Evolutionary conservation across 768 basidiomycete species (phyloP).

Genomic region (Tricholoma matsutake): DNA sequence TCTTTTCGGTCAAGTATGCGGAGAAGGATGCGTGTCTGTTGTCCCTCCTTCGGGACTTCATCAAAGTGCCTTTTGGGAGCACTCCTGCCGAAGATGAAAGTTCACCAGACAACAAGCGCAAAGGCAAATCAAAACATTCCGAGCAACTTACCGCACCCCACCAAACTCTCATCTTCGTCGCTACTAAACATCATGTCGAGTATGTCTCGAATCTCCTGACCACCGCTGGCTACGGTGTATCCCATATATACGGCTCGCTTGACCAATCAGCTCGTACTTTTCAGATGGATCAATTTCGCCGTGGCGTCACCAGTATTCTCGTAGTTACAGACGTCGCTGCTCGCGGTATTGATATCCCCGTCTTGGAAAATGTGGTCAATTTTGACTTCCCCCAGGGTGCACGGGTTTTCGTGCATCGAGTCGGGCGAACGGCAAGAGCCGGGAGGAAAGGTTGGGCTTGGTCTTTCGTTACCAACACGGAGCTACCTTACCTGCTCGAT

Average conservation of each 20-base stretch:
- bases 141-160: slow-evolving; percentile 63
- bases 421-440: slow-evolving; percentile 94
- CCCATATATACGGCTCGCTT: slow-evolving; percentile 93
- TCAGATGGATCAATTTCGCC: slow-evolving; percentile 90
- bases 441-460: slow-evolving; percentile 96
- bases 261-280: slow-evolving; percentile 87
- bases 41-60: slow-evolving; percentile 80
- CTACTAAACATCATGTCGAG: slow-evolving; percentile 99
- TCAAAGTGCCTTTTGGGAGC: slow-evolving; percentile 67
- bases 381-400: slow-evolving; percentile 97
- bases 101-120: slow-evolving; percentile 35
- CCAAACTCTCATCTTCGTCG: slow-evolving; percentile 92
- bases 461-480: slow-evolving; percentile 84
- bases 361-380: slow-evolving; percentile 95
- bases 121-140: slow-evolving; percentile 50
- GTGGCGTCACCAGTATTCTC: slow-evolving; percentile 73
- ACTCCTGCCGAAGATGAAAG: slow-evolving; percentile 26
- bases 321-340: slow-evolving; percentile 99
- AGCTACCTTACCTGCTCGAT: slow-evolving; percentile 89
- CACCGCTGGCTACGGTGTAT: slow-evolving; percentile 82
- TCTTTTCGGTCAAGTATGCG: slow-evolving; percentile 86
- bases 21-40: slow-evolving; percentile 95
- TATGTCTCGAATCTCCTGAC: slow-evolving; percentile 79
- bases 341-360: slow-evolving; percentile 95
- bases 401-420: slow-evolving; percentile 92